Base-by-base conservation (phyloP, 441 rosid species). In the Pelargonium australe region DNA sequence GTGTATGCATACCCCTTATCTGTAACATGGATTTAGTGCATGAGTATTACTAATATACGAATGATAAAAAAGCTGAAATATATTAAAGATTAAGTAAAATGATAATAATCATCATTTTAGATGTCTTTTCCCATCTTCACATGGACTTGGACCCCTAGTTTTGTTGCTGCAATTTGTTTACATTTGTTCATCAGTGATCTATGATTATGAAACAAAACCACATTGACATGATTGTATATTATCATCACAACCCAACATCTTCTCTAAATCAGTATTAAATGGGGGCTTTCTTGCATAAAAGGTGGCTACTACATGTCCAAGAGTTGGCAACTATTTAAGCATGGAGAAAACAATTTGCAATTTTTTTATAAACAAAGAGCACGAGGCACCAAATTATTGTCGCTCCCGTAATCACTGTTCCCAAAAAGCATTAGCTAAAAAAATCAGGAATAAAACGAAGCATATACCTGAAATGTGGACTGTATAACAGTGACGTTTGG, bases 1-100 rank as follows among this genome's bases (percentile, higher is more conserved):
- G 83, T 72, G 99, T 95, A 73, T 95, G 99, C 99, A 95, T 91
- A 67, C 97, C 99, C 83, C 97, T 82, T 74, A 95, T 95, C 99
- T 95, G 90, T 70, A 66, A 73, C 17, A 14, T 14, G 60, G 16
- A 53, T 53, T 53, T 53, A 53, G 58, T n/a, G 58, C 58, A 53
- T 14, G 58, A n/a, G 7, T 14, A 53, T 53, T 3, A 53, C 16
- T 4, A 14, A 53, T 5, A 13, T n/a, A n/a, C n/a, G 61, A 55
- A 55, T 55, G 9, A 47, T 11, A 14, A 0, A 55, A 55, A 55
- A 20, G 11, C 19, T 16, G 61, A 55, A 16, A 55, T 9, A 55
- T 20, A 5, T n/a, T 53, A 14, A 14, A 53, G 8, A 7, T 51
- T n/a, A 13, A 6, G 31, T 25, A 2, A 25, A 25, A 25, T 25